These are phyloP conservation scores for Acmispon strigosus DNA, from an alignment of 306 rosid genomes.

Conservation along the genomic window DNA sequence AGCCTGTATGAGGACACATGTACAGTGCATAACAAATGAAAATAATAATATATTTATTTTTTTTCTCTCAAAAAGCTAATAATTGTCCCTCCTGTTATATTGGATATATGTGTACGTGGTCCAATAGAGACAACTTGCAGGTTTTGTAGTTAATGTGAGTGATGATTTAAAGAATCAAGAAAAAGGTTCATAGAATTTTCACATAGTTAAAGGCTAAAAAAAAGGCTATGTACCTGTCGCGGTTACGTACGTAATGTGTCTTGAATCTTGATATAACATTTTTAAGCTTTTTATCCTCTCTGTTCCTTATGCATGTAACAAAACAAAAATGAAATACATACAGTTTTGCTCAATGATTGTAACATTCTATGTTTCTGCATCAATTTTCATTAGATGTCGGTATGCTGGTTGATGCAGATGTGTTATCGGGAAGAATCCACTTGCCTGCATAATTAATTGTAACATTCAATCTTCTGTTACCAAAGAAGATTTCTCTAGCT, in stretches of 20 bases:
- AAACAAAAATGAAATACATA: too few relatives aligned
- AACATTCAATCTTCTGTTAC: too few relatives aligned
- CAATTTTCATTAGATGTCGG: too few relatives aligned
- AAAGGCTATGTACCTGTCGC: background rate
- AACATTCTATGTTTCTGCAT: too few relatives aligned
- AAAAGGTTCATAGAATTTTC: constrained; percentile 12
- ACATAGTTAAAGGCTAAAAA: background rate
- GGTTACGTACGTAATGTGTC: background rate
- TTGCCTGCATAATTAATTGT: too few relatives aligned
- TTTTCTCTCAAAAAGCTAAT: constrained; percentile 13
- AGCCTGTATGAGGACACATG: constrained; percentile 13
- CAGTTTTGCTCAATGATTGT: too few relatives aligned
- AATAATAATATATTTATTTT: background rate
- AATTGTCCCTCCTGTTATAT: constrained; percentile 11
- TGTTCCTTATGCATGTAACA: too few relatives aligned
- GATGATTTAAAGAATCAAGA: constrained; percentile 18
- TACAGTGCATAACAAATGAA: background rate
- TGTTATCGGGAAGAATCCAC: too few relatives aligned
- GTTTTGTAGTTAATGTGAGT: background rate
- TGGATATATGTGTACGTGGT: constrained; percentile 21
- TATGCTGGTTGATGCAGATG: too few relatives aligned
- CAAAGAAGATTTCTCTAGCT: too few relatives aligned
- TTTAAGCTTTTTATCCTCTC: background rate
- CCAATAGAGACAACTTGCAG: background rate
- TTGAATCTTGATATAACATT: background rate